phyloP scores from a whole-genome alignment of 2,329 filamentous ascomycete genomes.

The Parafenestella ontariensis region DNA sequence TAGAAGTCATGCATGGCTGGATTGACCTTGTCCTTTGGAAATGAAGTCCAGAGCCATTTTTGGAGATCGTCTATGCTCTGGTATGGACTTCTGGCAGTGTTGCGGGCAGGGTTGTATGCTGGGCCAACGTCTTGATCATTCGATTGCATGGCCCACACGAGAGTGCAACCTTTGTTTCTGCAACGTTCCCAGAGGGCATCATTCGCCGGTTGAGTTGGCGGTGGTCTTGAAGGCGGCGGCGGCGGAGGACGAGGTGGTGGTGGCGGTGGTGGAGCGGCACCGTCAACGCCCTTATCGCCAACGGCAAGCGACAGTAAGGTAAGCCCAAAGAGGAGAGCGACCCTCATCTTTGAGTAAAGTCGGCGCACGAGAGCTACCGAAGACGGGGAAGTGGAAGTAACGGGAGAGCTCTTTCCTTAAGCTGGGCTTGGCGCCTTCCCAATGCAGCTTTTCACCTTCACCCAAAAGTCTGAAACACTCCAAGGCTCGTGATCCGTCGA shows the following conservation, averaged over 20 bases:
- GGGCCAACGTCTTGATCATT: conserved; percentile 12
- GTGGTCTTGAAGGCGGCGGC: conserved; percentile 6
- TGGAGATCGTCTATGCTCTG: conserved; percentile 8
- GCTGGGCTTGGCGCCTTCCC: no score
- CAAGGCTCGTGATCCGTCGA: no score
- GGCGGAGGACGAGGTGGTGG: conserved; percentile 10
- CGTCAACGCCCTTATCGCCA: not conserved
- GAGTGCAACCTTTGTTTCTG: conserved; percentile 18
- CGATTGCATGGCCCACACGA: conserved; percentile 18
- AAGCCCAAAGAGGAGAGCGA: no score
- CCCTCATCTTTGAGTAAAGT: no score
- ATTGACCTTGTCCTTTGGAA: not conserved
- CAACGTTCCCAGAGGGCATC: conserved; percentile 16
- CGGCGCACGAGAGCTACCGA: no score
- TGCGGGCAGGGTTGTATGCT: conserved; percentile 10
- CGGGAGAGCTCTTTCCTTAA: no score
- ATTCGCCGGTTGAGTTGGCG: conserved; percentile 5
- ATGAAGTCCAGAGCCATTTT: conserved; percentile 18
- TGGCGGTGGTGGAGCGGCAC: conserved; percentile 3
- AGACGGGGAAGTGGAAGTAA: no score
- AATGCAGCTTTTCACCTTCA: no score
- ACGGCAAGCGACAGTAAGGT: no score
- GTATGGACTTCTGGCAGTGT: conserved; percentile 10
- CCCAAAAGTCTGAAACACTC: no score
- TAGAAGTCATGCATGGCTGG: conserved; percentile 17